Evolutionary conservation across 768 basidiomycete genomes (phyloP), one percentile per base, ranked within the genome.

Genomic region (Asterophora lycoperdoides): DNA sequence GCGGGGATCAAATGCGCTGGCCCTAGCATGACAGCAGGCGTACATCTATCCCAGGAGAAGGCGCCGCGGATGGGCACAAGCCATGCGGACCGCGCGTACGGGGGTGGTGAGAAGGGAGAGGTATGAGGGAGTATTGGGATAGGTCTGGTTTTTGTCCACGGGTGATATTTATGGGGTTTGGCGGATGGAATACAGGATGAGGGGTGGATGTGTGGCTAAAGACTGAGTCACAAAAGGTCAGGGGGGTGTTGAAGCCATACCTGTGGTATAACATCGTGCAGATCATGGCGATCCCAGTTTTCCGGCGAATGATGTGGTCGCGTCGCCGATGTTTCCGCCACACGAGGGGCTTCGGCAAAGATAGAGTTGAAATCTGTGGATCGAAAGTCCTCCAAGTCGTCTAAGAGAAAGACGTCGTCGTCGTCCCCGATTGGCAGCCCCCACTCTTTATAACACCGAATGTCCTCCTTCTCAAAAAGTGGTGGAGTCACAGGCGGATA

Each of bases 61-160:
- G 51, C 59, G 13, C 82, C 82, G 10, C 80, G 74, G 5, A 83
- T 60, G 34, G 82, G 82, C 32, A 84, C 69, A 13, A 83, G 56
- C 82, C 82, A 84, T 7, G 77, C 74, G 41, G 64, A 66, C 41
- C 80, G 75, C 41, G 68, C 56, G 54, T 70, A 72, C 20, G 58
- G 59, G 20, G 54, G 46, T 15, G 63, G 55, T 7, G 55, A 41
- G 34, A 51, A 45, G 14, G 23, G 26, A 8, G 29, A 41, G 55
- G 65, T 58, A 54, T 68, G 65, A 19, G 71, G 68, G 18, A 68
- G 44, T 38, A 80, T 63, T 23, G 71, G 68, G 6, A 60, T 60
- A 0, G 74, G 72, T 38, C 43, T 57, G 1, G 59, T 51, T 56
- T 69, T 74, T 8, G 51, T 58, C 54, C 71, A 79, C 13, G 63